Base-by-base conservation (phyloP, 257 asterid species). In the Capsicum chinense region DNA sequence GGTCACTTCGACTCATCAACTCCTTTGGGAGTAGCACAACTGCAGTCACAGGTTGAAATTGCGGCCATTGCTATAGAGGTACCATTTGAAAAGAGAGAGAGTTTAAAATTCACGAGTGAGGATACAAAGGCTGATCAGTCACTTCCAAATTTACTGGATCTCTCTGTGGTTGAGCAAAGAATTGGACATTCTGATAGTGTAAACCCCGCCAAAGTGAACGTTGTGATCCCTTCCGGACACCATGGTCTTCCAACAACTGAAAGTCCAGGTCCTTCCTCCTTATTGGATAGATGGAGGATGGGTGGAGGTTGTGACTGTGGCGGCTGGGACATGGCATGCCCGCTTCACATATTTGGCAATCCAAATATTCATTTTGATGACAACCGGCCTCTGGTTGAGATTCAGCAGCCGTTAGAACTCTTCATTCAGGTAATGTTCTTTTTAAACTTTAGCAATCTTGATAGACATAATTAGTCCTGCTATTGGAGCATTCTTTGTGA, bases 261-360 rank as follows among this genome's bases (percentile, higher is more conserved):
- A 79, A 85, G 90, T 63, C 90, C 71, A 3, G 93, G 95, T 19
- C 99, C 99, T 81, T 91, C 94, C 6, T 88, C 99, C 0, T 89
- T 97, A 85, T 88, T 97, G 5, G 97, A 95, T 69, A 91, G 99
- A 71, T 97, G 99, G 99, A 90, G 97, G 83, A 68, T 84, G 56
- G 99, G 99, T 3, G 99, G 99, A 83, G 95, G 94, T 35, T 97
- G 99, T 59, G 99, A 94, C 56, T 97, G 99, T 88, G 99, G 99
- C 59, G 98, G 99, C 33, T 97, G 99, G 99, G 99, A 97, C 88
- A 90, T 97, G 97, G 94, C 95, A 6, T 95, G 99, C 84, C 97
- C 97, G 6, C 92, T 97, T 59, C 84, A 87, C 68, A 86, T 97
- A 83, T 90, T 94, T 66, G 85, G 85, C 63, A 93, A 89, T 86